Evolutionary conservation across 805 yeast species (phyloP).

Genomic region (Helenozyma baotianmanensis): DNA sequence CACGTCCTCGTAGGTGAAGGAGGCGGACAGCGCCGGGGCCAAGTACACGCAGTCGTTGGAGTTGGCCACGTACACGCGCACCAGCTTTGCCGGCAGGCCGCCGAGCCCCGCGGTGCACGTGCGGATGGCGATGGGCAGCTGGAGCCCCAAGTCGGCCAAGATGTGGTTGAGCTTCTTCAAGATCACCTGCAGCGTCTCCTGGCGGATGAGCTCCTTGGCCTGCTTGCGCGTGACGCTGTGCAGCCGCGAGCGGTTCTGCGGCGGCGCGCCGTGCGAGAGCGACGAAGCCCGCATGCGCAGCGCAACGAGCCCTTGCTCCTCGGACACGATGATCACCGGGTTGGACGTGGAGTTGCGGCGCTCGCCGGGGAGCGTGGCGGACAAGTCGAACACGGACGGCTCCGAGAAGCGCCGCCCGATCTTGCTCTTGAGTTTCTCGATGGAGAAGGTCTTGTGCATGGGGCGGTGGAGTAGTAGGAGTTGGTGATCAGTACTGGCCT

Average conservation of each 20-base stretch:
- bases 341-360: constrained; percentile 20
- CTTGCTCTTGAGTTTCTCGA: constrained; percentile 25
- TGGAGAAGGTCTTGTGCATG: constrained; percentile 9
- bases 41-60: constrained; percentile 37
- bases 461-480: too few species aligned
- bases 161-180: constrained; percentile 27
- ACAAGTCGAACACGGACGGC: constrained; percentile 19
- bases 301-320: too few species aligned
- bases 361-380: constrained; percentile 8
- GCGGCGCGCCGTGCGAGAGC: constrained; percentile 2
- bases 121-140: constrained; percentile 34
- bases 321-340: constrained; percentile 20
- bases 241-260: constrained; percentile 13
- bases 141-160: constrained; percentile 36
- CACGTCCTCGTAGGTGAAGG: constrained; percentile 40
- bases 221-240: constrained; percentile 22
- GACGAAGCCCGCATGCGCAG: constrained; percentile 8
- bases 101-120: constrained; percentile 20
- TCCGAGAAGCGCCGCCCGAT: constrained; percentile 27
- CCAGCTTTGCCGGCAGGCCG: constrained; percentile 23
- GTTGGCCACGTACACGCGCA: constrained; percentile 33
- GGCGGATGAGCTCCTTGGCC: constrained; percentile 34
- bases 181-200: constrained; percentile 34
- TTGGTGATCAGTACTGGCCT: too few species aligned
- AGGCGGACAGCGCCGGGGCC: constrained; percentile 35